These are phyloP conservation scores for Coelastrella sp. DNA, from an alignment of 139 green algal species.

Conservation along the genomic window DNA sequence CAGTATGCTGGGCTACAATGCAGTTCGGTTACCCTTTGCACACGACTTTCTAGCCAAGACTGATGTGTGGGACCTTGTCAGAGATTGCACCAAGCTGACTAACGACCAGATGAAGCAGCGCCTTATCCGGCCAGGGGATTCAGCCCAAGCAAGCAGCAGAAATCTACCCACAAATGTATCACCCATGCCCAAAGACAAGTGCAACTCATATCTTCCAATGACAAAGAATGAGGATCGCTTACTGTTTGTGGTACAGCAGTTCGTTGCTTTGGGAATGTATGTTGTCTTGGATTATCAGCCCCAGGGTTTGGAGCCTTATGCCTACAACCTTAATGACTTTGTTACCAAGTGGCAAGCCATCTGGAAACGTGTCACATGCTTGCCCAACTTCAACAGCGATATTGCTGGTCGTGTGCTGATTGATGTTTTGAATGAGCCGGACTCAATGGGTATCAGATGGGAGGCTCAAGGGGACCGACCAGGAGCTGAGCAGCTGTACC, in stretches of 20 bases:
- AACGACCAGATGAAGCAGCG: not conserved
- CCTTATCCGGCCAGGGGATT: not conserved
- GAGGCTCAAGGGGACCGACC: constrained; percentile 24
- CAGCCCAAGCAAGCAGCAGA: not conserved
- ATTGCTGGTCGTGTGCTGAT: constrained; percentile 36
- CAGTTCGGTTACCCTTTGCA: constrained; percentile 44
- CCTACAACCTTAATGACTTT: constrained; percentile 39
- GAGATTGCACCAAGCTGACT: not conserved
- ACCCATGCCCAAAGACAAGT: not conserved
- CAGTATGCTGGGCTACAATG: constrained; percentile 48
- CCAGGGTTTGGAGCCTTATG: constrained; percentile 23
- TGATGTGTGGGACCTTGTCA: not conserved
- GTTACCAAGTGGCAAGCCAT: not conserved
- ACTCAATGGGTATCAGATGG: constrained; percentile 45
- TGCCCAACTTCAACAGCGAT: constrained; percentile 47
- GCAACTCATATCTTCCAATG: constrained; percentile 37
- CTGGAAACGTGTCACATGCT: constrained; percentile 36
- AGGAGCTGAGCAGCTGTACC: constrained; percentile 47
- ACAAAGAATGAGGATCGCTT: constrained; percentile 20
- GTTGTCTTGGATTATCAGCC: constrained; percentile 53
- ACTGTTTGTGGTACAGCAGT: constrained; percentile 30
- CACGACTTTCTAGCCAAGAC: constrained; percentile 5
- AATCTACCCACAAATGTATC: constrained; percentile 2
- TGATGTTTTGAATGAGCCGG: constrained; percentile 51
- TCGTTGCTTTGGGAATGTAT: constrained; percentile 48